Evolutionary conservation across 352 stramenopile genomes (phyloP).

Genomic region (Phytophthora quininea): DNA sequence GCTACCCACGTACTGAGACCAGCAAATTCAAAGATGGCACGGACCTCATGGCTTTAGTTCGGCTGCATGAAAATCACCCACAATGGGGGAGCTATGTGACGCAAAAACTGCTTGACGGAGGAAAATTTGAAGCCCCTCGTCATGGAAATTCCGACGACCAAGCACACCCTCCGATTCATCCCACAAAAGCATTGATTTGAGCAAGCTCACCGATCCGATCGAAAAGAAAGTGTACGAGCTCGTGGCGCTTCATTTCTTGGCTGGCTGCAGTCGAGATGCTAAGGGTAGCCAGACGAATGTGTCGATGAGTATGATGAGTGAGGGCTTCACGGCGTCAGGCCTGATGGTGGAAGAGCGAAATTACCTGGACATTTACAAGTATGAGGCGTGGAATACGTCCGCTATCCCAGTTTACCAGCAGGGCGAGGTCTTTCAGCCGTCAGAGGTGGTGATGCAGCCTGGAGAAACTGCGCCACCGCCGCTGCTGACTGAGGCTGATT

Average conservation of each 20-base stretch:
- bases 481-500: slow-evolving; percentile 91
- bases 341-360: slow-evolving; percentile 93
- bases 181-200: slow-evolving; percentile 93
- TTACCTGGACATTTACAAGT: slow-evolving; percentile 96
- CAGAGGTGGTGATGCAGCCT: slow-evolving; percentile 64
- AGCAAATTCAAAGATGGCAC: slow-evolving; percentile 97
- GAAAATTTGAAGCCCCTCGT: slow-evolving; percentile 86
- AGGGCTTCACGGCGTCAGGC: slow-evolving; percentile 89
- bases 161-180: slow-evolving; percentile 98
- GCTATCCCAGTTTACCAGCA: slow-evolving; percentile 86
- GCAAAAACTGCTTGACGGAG: slow-evolving; percentile 53
- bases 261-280: slow-evolving; percentile 97
- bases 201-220: slow-evolving; percentile 73
- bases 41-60: slow-evolving; percentile 86
- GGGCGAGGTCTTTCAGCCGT: slow-evolving; percentile 79
- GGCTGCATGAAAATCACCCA: slow-evolving; percentile 70
- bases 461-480: slow-evolving; percentile 87
- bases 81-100: slow-evolving; percentile 85
- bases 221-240: slow-evolving; percentile 98
- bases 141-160: slow-evolving; percentile 95
- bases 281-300: slow-evolving; percentile 89
- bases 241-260: slow-evolving; percentile 98
- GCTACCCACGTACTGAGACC: slow-evolving; percentile 99
- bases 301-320: slow-evolving; percentile 85
- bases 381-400: slow-evolving; percentile 91